phyloP scores from a whole-genome alignment of 208 protist species.

The Sergeia podlipaevii region DNA sequence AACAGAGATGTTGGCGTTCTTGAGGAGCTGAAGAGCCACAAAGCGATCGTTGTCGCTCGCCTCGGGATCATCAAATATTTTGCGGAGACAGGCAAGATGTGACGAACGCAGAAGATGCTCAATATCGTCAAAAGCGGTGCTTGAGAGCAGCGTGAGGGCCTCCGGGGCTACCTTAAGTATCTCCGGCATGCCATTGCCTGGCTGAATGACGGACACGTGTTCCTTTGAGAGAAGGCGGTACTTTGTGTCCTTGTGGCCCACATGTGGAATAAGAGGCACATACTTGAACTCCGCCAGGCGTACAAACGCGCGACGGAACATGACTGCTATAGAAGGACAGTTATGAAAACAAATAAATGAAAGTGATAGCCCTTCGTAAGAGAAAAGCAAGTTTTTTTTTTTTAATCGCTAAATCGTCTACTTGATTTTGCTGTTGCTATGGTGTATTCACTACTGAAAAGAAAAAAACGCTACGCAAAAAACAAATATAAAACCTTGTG shows the following conservation, averaged over 20 bases:
- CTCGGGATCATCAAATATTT: constrained; percentile 96
- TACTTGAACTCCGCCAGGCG: constrained; percentile 63
- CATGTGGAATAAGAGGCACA: constrained; percentile 69
- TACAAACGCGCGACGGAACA: constrained; percentile 46
- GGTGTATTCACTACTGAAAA: too few relatives aligned
- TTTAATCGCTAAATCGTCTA: too few relatives aligned
- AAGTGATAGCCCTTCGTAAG: not conserved
- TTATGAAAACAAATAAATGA: constrained; percentile 2
- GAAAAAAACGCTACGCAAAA: not conserved
- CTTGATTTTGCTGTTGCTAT: too few relatives aligned
- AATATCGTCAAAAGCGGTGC: constrained; percentile 91
- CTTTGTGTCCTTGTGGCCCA: constrained; percentile 55
- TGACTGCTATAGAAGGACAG: constrained; percentile 1
- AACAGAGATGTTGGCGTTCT: constrained; percentile 96
- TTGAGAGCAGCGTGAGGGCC: constrained; percentile 83
- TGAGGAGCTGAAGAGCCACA: constrained; percentile 96
- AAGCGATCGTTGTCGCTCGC: constrained; percentile 96
- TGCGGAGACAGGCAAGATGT: constrained; percentile 91
- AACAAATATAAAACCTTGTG: too few relatives aligned
- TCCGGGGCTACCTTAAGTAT: constrained; percentile 89
- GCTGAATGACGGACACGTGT: constrained; percentile 70
- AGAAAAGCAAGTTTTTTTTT: not conserved
- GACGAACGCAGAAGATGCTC: constrained; percentile 93
- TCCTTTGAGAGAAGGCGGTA: constrained; percentile 87
- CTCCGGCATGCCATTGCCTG: constrained; percentile 49